Percentiles rank a stretch among this genome's conserved stretches.
Evolutionary conservation across 1,284 basidiomycete genomes (phyloP).

Genomic region (Ganoderma meredithae): DNA sequence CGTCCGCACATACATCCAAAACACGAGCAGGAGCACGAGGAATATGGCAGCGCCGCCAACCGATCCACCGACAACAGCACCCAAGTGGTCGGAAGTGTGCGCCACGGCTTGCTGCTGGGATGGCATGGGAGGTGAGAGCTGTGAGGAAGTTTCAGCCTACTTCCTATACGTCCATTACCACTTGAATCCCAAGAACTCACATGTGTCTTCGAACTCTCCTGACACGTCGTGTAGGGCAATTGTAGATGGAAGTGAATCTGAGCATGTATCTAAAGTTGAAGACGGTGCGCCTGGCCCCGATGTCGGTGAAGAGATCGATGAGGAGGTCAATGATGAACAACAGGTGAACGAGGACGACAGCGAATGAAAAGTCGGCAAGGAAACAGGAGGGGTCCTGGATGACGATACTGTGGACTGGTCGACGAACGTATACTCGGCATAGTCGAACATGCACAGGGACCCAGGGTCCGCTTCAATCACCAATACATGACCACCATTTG

Average conservation of each 20-base stretch:
- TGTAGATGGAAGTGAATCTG: background rate
- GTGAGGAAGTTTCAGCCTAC: background rate
- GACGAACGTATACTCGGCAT: conserved; percentile 29
- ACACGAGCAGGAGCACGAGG: background rate
- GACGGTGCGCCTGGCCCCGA: background rate
- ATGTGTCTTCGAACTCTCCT: background rate
- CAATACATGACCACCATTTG: conserved; percentile 28
- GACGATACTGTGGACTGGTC: background rate
- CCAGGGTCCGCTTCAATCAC: conserved; percentile 15
- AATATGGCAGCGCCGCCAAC: background rate
- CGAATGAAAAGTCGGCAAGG: background rate
- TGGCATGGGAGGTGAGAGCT: background rate
- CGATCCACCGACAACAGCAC: background rate
- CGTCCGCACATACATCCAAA: background rate
- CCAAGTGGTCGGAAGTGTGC: background rate
- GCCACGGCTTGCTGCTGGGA: background rate
- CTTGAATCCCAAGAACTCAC: background rate
- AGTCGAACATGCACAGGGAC: conserved; percentile 33
- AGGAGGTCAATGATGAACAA: background rate
- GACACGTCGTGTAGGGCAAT: background rate
- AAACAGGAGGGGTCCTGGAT: background rate
- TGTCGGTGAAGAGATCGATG: background rate
- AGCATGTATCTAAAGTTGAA: background rate
- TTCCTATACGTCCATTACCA: background rate
- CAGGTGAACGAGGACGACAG: background rate